phyloP scores from a whole-genome alignment of 441 rosid species.

The Gossypium schwendimanii region DNA sequence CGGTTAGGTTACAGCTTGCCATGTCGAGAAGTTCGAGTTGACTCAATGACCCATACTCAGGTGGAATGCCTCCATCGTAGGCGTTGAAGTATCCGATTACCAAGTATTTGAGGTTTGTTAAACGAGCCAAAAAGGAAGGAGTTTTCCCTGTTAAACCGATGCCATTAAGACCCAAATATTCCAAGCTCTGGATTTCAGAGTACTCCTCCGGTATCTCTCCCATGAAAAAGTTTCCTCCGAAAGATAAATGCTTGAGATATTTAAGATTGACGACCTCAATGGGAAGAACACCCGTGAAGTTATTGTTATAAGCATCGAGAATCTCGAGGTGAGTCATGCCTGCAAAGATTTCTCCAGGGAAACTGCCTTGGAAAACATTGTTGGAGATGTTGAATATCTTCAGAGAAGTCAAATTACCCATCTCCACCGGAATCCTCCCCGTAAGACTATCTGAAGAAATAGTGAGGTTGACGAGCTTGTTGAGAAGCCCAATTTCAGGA shows the following conservation, averaged over 20 bases:
- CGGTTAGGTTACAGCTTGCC: slow-evolving; percentile 56
- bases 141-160: slow-evolving; percentile 42
- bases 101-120: slow-evolving; percentile 47
- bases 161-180: slow-evolving; percentile 58
- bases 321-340: slow-evolving; percentile 49
- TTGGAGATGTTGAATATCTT: slow-evolving; percentile 54
- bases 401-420: slow-evolving; percentile 47
- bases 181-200: slow-evolving; percentile 56
- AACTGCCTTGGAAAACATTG: slow-evolving; percentile 40
- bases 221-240: slow-evolving; percentile 68
- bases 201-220: slow-evolving; percentile 67
- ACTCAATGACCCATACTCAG: slow-evolving; percentile 54
- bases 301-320: slow-evolving; percentile 65
- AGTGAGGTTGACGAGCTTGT: slow-evolving; percentile 56
- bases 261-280: slow-evolving; percentile 32
- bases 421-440: slow-evolving; percentile 44
- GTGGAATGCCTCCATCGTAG: slow-evolving; percentile 59
- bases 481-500: slow-evolving; percentile 52
- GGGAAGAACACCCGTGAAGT: slow-evolving; percentile 56
- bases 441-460: slow-evolving; percentile 39
- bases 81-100: slow-evolving; percentile 52
- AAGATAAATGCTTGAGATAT: slow-evolving; percentile 43
- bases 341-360: slow-evolving; percentile 45
- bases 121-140: slow-evolving; percentile 49
- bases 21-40: slow-evolving; percentile 56